phyloP scores from a whole-genome alignment of 169 alveolate genomes.

The Plasmodium yoelii region DNA sequence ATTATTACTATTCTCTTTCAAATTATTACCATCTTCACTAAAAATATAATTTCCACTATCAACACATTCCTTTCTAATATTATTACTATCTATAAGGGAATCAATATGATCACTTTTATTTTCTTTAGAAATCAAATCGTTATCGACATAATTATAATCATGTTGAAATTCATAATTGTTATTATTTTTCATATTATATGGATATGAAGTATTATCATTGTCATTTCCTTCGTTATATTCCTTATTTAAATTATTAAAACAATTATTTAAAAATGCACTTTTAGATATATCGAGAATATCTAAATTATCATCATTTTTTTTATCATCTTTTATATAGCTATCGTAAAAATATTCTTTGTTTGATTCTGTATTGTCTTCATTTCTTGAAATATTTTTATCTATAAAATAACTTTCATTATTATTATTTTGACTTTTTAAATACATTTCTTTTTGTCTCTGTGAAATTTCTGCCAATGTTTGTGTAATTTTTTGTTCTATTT shows the following conservation, averaged over 20 bases:
- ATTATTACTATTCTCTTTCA: not conserved
- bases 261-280: slow-evolving; percentile 43
- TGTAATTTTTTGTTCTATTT: slow-evolving; percentile 65
- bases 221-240: not conserved
- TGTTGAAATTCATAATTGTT: no score
- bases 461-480: slow-evolving; percentile 65
- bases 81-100: no score
- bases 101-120: not conserved
- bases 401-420: slow-evolving; percentile 18
- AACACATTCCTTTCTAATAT: not conserved
- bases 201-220: not conserved
- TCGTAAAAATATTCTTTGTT: not conserved
- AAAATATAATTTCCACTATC: not conserved
- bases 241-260: slow-evolving; percentile 41
- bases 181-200: no score
- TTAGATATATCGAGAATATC: slow-evolving; percentile 46
- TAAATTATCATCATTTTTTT: slow-evolving; percentile 4
- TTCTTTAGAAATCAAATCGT: not conserved
- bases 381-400: not conserved
- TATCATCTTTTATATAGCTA: not conserved
- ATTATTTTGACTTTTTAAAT: slow-evolving; percentile 9
- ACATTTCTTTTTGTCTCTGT: slow-evolving; percentile 68
- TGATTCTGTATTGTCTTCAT: slow-evolving; percentile 3
- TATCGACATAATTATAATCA: not conserved
- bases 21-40: not conserved